Base-by-base conservation (phyloP, 768 basidiomycete genomes). In the Mycena floridula region DNA sequence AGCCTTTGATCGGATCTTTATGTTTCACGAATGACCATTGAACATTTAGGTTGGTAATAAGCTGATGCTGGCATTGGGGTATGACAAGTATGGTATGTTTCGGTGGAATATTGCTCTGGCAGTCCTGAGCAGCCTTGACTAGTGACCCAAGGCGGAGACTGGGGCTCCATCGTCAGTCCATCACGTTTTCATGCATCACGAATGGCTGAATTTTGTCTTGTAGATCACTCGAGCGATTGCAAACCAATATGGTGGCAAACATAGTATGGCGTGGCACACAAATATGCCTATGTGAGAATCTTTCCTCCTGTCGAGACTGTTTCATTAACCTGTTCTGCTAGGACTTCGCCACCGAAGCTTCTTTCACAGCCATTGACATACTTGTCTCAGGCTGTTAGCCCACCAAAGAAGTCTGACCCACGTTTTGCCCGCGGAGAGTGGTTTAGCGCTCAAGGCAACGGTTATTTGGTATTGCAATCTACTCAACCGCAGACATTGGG, bases 401-500 rank as follows among this genome's bases (percentile, higher is more conserved):
- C 16, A 37, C 12, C 7, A 15, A 15, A 39, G 41, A 12, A 40
- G n/a, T n/a, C n/a, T n/a, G n/a, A 40, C 12, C 38, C 38, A 20
- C 27, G 45, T 23, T 28, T 46, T 23, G 45, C 23, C 11, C 45
- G 45, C 21, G 11, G 18, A 6, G 7, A 46, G 25, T 16, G 25
- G 18, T 40, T 46, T 9, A n/a, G 25, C 13, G 20, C 16, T 9
- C 26, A n/a, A 1, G 59, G 55, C 7, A 16, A 6, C 2, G 66
- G 63, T 5, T 67, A 67, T 42, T 44, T 42, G 28, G 7, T 15
- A 1, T 43, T 52, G 28, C 66, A 66, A 40, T 48, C 45, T 8
- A 65, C 65, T 0, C 59, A 62, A 40, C 64, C 64, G 1, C 64
- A 65, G 45, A 65, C 64, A 2, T 41, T 65, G 22, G 72, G 67